phyloP scores from a whole-genome alignment of 2,329 filamentous ascomycete species.

The Calonectria henricotiae region DNA sequence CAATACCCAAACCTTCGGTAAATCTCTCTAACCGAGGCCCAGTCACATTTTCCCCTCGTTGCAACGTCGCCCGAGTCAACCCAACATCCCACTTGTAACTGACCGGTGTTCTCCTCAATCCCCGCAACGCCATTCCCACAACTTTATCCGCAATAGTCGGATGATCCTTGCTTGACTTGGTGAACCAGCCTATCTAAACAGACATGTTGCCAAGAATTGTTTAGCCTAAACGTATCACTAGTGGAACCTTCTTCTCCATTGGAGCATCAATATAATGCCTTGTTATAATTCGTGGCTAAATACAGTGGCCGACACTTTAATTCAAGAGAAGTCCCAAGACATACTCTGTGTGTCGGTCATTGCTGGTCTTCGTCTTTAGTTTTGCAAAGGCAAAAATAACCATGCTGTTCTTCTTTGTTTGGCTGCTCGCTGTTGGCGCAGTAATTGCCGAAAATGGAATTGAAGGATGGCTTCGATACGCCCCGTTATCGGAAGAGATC shows the following conservation, averaged over 20 bases:
- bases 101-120: conserved; percentile 11
- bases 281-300: conserved; percentile 18
- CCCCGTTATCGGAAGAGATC: conserved; percentile 60
- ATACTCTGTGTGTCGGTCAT: background rate
- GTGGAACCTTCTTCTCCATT: conserved; percentile 16
- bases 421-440: conserved; percentile 54
- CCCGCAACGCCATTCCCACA: conserved; percentile 12
- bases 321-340: conserved; percentile 10
- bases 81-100: conserved; percentile 1
- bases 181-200: background rate
- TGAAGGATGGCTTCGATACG: conserved; percentile 77
- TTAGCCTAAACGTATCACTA: conserved; percentile 19
- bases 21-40: conserved; percentile 21
- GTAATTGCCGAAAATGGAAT: conserved; percentile 73
- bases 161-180: conserved; percentile 2
- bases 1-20: background rate
- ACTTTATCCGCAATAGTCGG: conserved; percentile 17
- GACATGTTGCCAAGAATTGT: conserved; percentile 16
- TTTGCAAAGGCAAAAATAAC: background rate
- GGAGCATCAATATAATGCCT: conserved; percentile 3
- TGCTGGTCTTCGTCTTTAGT: background rate
- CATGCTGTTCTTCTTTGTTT: conserved; percentile 40
- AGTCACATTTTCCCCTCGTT: background rate
- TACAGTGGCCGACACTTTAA: conserved; percentile 4
- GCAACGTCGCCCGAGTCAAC: background rate